Evolutionary conservation across 805 yeast genomes (phyloP), one percentile per base, ranked within the genome.

Genomic region (Hyphopichia homilentoma): DNA sequence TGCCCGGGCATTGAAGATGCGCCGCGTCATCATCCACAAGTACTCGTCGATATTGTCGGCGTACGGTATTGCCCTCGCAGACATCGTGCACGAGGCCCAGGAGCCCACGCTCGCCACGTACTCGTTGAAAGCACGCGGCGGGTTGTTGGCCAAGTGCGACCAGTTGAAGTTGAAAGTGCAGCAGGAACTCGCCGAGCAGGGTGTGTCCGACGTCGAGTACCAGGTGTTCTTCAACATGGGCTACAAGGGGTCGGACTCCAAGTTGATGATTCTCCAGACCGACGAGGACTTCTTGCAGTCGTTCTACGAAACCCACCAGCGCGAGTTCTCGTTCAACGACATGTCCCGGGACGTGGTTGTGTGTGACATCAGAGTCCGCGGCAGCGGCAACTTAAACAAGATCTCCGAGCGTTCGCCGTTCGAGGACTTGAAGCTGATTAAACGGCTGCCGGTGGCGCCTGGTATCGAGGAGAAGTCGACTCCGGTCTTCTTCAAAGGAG

Each of bases 61-160:
- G 0, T 87, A 83, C 51, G 96, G 96, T 40, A 87, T 87, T 65
- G 78, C 86, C 2, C 64, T 87, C 20, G 95, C 96, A 2, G 94
- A 85, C 58, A 83, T 85, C 27, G 93, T 84, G 7, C 77, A 77
- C 29, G 95, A 85, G 47, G 65, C 59, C n/a, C 93, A 84, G 55
- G 79, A 78, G 40, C 95, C 95, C 0, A 75, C 81, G 29, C 72
- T 82, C 2, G 47, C 62, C 8, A 51, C 62, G 1, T 48, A 40
- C 23, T 29, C 79, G 27, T 55, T 51, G 3, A 56, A 48, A 36
- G 4, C 30, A 11, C 29, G 33, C 22, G 26, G 29, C 3, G 24
- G 21, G 61, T 69, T 27, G 16, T 25, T 44, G 16, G 28, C 31
- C 9, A 25, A 31, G 22, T 43, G 47, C 37, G 34, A 34, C 8